Evolutionary conservation across 2,329 filamentous ascomycete genomes (phyloP), one percentile per base, ranked within the genome.

Genomic region (Huntiella moniliformis): DNA sequence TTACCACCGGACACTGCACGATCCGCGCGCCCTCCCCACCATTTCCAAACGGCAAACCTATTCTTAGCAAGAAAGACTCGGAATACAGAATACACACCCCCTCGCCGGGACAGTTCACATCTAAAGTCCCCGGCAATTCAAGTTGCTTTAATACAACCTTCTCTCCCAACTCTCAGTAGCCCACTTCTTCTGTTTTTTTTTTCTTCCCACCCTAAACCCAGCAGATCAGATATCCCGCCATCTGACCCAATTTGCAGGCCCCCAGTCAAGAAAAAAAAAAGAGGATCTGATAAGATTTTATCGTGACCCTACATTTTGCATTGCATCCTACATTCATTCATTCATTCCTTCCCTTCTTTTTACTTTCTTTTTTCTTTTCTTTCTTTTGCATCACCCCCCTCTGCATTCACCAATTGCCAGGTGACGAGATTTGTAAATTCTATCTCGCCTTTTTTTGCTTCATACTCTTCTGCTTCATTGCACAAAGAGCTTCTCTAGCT

Each of bases 281-380:
- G 17, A 44, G 38, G 34, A 38, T 32, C 34, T 44, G 35, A 38
- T 44, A 44, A 44, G 35, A 37, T 32, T 8, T 28, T 34, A 8
- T 18, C 22, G 17, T 22, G 16, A 16, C n/a, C n/a, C 16, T 18
- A 13, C 31, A 16, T 32, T 17, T 18, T n/a, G 36, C 28, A 18
- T 15, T n/a, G 18, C 38, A 13, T 43, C 28, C 8, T 39, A 17
- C n/a, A 15, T 11, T 16, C 11, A 11, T 32, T 18, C 39, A 37
- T 22, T 42, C 32, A 45, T 48, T 42, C 15, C 37, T 40, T 35
- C 22, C n/a, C 12, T 36, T 37, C 22, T 32, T 35, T 11, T 35
- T 44, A 7, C 33, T 31, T 38, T 39, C 8, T 22, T 13, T 18
- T 31, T 35, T 36, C n/a, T 8, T 44, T 44, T 32, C 8, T 43